Conservation (phyloP, 1,284 basidiomycete species). For the Leccinum fuscescens region DNA sequence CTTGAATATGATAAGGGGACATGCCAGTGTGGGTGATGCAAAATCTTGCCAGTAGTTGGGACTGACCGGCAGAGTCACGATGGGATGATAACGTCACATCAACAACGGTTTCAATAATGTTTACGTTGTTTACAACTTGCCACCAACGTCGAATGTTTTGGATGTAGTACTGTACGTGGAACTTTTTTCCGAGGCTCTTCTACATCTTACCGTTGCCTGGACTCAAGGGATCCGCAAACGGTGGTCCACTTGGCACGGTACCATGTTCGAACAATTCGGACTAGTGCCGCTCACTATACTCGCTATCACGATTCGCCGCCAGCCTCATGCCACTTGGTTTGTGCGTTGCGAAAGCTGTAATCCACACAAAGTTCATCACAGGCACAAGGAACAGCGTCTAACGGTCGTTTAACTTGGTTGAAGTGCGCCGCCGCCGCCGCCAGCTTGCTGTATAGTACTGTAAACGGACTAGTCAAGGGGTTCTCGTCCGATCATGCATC, state of each 20-base stretch:
- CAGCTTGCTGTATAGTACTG: not conserved
- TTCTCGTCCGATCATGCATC: not conserved
- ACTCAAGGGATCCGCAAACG: not conserved
- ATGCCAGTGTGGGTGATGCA: not conserved
- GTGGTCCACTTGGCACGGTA: not conserved
- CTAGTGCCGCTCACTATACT: not conserved
- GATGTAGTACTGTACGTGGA: not conserved
- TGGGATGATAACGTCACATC: not conserved
- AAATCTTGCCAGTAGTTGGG: not conserved
- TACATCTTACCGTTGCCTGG: not conserved
- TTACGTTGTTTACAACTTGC: not conserved
- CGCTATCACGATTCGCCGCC: not conserved
- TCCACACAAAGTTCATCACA: not conserved
- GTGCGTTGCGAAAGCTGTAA: not conserved
- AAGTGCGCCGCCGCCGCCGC: not conserved
- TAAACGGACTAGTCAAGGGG: not conserved
- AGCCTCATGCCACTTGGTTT: not conserved
- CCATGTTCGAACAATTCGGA: not conserved
- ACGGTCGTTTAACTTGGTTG: not conserved
- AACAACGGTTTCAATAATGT: not conserved
- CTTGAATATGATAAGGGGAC: not conserved
- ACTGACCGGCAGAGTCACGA: slow-evolving; percentile 3
- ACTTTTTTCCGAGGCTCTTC: not conserved
- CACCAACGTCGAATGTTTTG: not conserved
- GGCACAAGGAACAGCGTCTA: not conserved